Conservation (phyloP, 1,284 basidiomycete species). For the Microbotryomycetes sp. region DNA sequence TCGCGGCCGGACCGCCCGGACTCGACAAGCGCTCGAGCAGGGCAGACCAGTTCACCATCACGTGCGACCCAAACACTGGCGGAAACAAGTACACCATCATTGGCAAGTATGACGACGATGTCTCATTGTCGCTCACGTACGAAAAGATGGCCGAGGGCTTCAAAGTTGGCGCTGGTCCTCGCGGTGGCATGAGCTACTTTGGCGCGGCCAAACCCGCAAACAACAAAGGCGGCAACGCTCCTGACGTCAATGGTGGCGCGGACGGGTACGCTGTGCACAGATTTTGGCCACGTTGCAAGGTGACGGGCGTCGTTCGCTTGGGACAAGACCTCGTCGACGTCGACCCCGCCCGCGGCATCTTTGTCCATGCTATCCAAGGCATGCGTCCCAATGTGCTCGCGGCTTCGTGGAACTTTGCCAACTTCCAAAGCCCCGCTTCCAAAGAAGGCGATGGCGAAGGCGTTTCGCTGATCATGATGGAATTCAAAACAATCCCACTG, state of each 20-base stretch:
- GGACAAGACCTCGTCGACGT: constrained; percentile 58
- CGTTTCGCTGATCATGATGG: constrained; percentile 87
- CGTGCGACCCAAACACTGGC: constrained; percentile 55
- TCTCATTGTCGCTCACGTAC: constrained; percentile 72
- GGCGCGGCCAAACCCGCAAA: constrained; percentile 48
- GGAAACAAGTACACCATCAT: constrained; percentile 66
- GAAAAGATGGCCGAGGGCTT: constrained; percentile 71
- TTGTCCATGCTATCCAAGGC: constrained; percentile 94
- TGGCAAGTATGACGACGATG: constrained; percentile 69
- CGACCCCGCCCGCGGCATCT: constrained; percentile 70
- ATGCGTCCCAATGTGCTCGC: constrained; percentile 96
- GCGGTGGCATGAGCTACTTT: constrained; percentile 87
- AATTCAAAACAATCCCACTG: constrained; percentile 69
- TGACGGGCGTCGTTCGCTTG: constrained; percentile 56
- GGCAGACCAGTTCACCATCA: constrained; percentile 71
- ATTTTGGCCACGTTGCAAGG: constrained; percentile 71
- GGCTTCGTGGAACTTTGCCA: constrained; percentile 88
- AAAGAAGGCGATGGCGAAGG: constrained; percentile 49
- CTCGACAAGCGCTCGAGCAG: constrained; percentile 77
- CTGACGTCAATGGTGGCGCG: constrained; percentile 39
- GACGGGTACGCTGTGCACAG: constrained; percentile 87
- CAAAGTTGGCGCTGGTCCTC: constrained; percentile 81
- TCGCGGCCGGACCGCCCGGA: constrained; percentile 57
- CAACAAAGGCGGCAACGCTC: constrained; percentile 52
- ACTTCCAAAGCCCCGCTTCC: constrained; percentile 57